Conservation (phyloP, 23 red algal species). For the Gracilariopsis chorda region DNA sequence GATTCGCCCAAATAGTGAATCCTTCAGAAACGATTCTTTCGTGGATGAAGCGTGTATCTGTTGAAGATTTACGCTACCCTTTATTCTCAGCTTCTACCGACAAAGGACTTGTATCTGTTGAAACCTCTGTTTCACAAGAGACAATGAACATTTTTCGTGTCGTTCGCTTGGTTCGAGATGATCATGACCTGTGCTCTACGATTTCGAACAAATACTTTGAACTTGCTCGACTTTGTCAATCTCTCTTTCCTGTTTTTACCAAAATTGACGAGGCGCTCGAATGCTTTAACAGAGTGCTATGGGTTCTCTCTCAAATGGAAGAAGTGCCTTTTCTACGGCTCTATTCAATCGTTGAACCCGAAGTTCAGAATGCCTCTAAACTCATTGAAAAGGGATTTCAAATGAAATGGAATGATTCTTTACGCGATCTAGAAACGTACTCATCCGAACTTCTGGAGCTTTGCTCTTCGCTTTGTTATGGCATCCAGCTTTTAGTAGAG, state of each 20-base stretch:
- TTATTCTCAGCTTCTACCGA: not conserved
- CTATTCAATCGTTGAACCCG: not conserved
- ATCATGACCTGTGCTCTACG: not conserved
- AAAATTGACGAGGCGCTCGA: constrained; percentile 19
- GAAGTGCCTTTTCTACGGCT: not conserved
- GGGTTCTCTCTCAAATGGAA: not conserved
- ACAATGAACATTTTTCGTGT: not conserved
- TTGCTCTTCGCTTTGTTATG: constrained; percentile 1
- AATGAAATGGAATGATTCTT: not conserved
- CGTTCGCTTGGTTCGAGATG: constrained; percentile 13
- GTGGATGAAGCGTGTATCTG: not conserved
- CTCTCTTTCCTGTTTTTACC: not conserved
- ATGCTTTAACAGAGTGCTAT: not conserved
- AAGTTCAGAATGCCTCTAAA: not conserved
- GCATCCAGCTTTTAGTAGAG: constrained; percentile 13
- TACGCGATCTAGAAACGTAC: not conserved
- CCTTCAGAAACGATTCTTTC: constrained; percentile 7
- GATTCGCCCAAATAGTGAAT: not conserved
- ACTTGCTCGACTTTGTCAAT: not conserved
- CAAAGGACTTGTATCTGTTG: not conserved
- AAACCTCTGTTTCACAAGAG: not conserved
- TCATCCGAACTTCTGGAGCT: not conserved
- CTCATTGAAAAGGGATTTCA: not conserved
- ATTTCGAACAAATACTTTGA: constrained; percentile 15
- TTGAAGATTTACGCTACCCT: not conserved